A percentile compares a stretch with the other conserved stretches of the same genome.
phyloP scores from a whole-genome alignment of 306 rosid species.

The Crotalaria pallida region DNA sequence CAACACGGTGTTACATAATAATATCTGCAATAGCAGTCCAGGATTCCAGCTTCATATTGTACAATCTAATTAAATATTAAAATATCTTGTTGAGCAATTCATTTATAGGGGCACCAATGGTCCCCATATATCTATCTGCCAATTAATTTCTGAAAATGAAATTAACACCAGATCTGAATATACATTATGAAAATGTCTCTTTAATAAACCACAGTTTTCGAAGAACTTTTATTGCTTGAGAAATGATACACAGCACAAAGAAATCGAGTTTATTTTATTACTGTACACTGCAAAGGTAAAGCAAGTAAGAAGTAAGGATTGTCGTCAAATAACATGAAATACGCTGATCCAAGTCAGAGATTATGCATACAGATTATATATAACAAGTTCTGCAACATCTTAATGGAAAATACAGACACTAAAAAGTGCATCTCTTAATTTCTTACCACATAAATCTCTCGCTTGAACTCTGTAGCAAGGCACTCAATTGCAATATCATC shows the following conservation, averaged over 20 bases:
- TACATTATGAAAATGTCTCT: not conserved
- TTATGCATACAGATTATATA: not conserved
- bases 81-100: not conserved
- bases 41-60: not conserved
- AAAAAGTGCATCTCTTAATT: not conserved
- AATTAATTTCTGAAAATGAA: not conserved
- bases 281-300: not conserved
- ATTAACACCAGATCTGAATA: not conserved
- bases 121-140: not conserved
- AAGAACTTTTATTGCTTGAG: not conserved
- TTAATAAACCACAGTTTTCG: not conserved
- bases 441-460: slow-evolving; percentile 92
- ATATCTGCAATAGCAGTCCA: slow-evolving; percentile 10
- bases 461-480: slow-evolving; percentile 92
- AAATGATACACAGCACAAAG: not conserved
- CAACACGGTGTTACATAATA: not conserved
- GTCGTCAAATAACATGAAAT: not conserved
- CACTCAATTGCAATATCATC: slow-evolving; percentile 98
- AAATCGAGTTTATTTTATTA: not conserved
- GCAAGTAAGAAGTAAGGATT: not conserved
- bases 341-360: not conserved
- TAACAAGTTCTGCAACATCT: not conserved
- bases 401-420: not conserved
- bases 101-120: not conserved
- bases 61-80: not conserved